Percentiles rank a stretch among this genome's conserved stretches.
Evolutionary conservation across 805 yeast genomes (phyloP).

Genomic region (Candida sphagnicola): DNA sequence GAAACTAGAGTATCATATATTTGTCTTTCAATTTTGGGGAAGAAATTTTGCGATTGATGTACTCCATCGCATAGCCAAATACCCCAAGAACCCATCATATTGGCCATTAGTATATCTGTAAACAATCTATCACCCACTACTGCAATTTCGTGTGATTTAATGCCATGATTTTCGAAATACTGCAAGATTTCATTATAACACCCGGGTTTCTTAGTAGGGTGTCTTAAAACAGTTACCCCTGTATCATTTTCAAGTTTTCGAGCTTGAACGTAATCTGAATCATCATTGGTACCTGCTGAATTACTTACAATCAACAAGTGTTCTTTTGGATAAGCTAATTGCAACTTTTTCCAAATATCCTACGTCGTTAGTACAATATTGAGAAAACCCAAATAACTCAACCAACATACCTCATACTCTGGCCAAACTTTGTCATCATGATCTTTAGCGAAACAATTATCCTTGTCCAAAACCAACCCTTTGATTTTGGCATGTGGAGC

Average conservation of each 20-base stretch:
- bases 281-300: constrained; percentile 89
- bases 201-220: constrained; percentile 78
- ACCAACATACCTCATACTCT: constrained; percentile 45
- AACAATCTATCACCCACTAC: constrained; percentile 88
- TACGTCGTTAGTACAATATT: constrained; percentile 14
- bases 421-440: constrained; percentile 80
- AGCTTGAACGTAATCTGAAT: constrained; percentile 58
- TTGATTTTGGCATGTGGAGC: constrained; percentile 40
- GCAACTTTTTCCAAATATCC: constrained; percentile 51
- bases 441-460: constrained; percentile 89
- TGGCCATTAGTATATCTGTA: constrained; percentile 93
- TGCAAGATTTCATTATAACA: constrained; percentile 65
- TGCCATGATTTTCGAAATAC: constrained; percentile 50
- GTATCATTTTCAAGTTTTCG: constrained; percentile 53
- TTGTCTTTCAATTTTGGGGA: constrained; percentile 52
- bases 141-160: constrained; percentile 61
- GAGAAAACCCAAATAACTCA: background rate
- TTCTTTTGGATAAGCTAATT: constrained; percentile 56
- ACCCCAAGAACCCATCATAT: constrained; percentile 83
- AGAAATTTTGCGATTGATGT: constrained; percentile 42
- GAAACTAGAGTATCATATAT: constrained; percentile 21
- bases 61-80: constrained; percentile 86
- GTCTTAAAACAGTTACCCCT: constrained; percentile 68
- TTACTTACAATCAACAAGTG: constrained; percentile 77
- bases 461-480: constrained; percentile 88